Evolutionary conservation across 768 basidiomycete species (phyloP).

Genomic region (Sarcodon sp.): DNA sequence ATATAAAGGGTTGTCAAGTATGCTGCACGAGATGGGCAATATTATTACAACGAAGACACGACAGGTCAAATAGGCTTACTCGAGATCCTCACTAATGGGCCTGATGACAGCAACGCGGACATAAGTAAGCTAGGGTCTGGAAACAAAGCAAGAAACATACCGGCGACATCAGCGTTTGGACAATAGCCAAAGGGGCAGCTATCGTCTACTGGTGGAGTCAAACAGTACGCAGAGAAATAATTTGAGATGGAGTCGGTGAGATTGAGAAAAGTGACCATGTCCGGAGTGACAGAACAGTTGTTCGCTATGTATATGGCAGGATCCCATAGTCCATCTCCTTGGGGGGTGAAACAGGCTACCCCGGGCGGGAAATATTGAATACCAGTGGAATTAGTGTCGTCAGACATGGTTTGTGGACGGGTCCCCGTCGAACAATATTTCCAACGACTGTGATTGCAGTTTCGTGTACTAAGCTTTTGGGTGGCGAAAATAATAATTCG

Average conservation of each 20-base stretch:
- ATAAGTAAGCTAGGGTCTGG: background rate
- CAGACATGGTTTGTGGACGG: too few relatives aligned
- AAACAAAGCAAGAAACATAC: background rate
- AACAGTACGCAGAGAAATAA: background rate
- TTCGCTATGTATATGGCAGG: background rate
- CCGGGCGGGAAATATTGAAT: background rate
- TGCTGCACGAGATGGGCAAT: background rate
- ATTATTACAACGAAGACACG: background rate
- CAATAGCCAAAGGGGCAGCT: conserved; percentile 1
- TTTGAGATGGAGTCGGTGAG: background rate
- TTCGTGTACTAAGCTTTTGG: too few relatives aligned
- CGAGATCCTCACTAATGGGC: background rate
- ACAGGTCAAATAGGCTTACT: background rate
- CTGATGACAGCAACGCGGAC: too few relatives aligned
- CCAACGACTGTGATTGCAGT: too few relatives aligned
- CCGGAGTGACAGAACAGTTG: conserved; percentile 1
- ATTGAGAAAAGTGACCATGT: background rate
- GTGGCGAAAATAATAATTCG: too few relatives aligned
- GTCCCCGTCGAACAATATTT: too few relatives aligned
- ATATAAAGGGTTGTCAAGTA: conserved; percentile 1
- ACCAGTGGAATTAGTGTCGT: too few relatives aligned
- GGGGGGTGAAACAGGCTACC: background rate
- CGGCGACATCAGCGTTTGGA: conserved; percentile 2
- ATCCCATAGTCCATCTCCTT: background rate
- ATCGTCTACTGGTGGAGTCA: conserved; percentile 2